phyloP scores from a whole-genome alignment of 768 basidiomycete genomes.

The Tulasnella sp. region DNA sequence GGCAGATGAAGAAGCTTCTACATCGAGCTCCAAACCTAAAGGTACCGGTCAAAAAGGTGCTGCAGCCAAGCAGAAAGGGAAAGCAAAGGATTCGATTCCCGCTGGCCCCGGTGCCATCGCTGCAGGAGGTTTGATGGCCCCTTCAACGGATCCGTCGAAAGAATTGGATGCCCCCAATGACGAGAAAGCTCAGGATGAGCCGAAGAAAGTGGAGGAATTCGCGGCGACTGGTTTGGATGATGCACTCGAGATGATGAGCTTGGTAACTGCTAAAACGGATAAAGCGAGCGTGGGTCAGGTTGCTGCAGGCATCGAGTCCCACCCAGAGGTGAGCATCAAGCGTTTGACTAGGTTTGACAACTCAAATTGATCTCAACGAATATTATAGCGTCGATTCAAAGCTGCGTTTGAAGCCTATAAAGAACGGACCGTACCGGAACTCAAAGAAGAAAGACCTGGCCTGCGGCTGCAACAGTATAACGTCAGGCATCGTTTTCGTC shows the following conservation, averaged over 20 bases:
- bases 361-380: conserved; percentile 4
- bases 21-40: conserved; percentile 44
- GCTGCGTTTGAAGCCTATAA: conserved; percentile 85
- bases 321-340: conserved; percentile 65
- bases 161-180: conserved; percentile 17
- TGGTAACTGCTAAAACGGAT: conserved; percentile 86
- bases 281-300: conserved; percentile 83
- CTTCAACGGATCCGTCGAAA: conserved; percentile 14
- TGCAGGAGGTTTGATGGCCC: conserved; percentile 40
- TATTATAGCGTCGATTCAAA: conserved; percentile 17
- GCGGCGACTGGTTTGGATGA: conserved; percentile 84
- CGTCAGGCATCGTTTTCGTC: conserved; percentile 29
- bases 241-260: conserved; percentile 75
- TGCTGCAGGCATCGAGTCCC: conserved; percentile 75
- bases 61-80: conserved; percentile 48
- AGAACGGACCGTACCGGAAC: conserved; percentile 72
- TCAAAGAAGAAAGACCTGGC: conserved; percentile 78
- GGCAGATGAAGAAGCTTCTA: conserved; percentile 73
- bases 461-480: conserved; percentile 85
- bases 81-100: conserved; percentile 42
- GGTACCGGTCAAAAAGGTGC: conserved; percentile 15
- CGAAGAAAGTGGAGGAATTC: conserved; percentile 38
- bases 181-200: conserved; percentile 21
- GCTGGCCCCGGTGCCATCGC: conserved; percentile 80
- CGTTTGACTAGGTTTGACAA: conserved; percentile 1